Evolutionary conservation across 2,329 filamentous ascomycete genomes (phyloP).

Genomic region (Fusarium succisae): DNA sequence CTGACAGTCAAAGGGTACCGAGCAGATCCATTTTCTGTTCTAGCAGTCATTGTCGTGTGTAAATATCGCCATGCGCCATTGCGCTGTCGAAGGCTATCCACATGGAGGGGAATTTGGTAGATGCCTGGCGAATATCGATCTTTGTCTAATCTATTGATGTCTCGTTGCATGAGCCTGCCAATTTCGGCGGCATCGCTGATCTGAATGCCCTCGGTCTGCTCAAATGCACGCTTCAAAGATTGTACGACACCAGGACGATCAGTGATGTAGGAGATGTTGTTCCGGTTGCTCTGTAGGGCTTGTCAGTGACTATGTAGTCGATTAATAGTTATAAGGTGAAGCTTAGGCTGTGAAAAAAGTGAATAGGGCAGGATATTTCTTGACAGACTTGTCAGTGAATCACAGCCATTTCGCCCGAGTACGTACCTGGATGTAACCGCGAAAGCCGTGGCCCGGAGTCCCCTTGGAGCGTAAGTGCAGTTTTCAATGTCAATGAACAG

Average conservation of each 20-base stretch:
- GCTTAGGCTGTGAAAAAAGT: too few species aligned
- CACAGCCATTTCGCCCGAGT: accelerated
- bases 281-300: constrained; percentile 25
- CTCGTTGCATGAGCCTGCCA: constrained; percentile 42
- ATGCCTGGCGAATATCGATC: constrained; percentile 44
- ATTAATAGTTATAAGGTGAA: too few species aligned
- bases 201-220: constrained; percentile 18
- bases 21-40: constrained; percentile 18
- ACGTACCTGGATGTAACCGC: constrained; percentile 49
- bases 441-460: constrained; percentile 52
- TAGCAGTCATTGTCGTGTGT: constrained; percentile 42
- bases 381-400: neutral
- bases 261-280: constrained; percentile 31
- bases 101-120: constrained; percentile 44
- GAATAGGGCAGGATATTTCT: too few species aligned
- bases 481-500: constrained; percentile 54
- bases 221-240: constrained; percentile 8
- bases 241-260: constrained; percentile 19
- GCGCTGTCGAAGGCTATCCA: constrained; percentile 25
- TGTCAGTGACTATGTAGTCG: neutral
- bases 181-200: constrained; percentile 36
- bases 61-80: constrained; percentile 29
- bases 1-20: constrained; percentile 54
- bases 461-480: constrained; percentile 51
- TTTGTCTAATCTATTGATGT: constrained; percentile 41